A percentile compares a stretch with the other conserved stretches of the same genome.
These are phyloP conservation scores for Metrosideros polymorpha DNA, from an alignment of 441 rosid genomes.

Conservation along the genomic window DNA sequence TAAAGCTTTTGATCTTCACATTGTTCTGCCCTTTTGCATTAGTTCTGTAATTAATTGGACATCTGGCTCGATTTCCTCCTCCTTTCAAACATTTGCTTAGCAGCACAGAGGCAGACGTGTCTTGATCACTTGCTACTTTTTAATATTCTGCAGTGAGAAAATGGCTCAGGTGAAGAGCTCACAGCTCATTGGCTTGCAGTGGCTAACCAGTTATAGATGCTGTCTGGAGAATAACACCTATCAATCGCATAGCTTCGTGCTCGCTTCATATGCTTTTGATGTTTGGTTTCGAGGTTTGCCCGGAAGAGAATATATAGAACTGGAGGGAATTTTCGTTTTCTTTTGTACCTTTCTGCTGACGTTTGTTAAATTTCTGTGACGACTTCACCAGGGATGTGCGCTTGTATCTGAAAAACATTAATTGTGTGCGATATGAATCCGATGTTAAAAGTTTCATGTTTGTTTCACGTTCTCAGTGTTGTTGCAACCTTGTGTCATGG, in stretches of 20 bases:
- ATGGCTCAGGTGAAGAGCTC: constrained; percentile 72
- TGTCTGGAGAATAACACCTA: neutral
- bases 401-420: neutral
- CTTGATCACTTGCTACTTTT: neutral
- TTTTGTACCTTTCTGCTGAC: neutral
- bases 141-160: constrained; percentile 54
- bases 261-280: constrained; percentile 6
- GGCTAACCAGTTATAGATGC: neutral
- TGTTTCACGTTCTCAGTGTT: neutral
- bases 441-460: neutral
- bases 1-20: neutral
- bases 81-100: neutral
- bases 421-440: neutral
- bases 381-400: neutral
- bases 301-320: neutral
- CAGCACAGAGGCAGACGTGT: neutral
- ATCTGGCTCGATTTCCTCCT: neutral
- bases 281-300: constrained; percentile 1
- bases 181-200: neutral
- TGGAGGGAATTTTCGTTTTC: neutral
- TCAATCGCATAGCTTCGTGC: neutral
- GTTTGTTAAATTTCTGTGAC: neutral
- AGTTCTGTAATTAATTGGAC: neutral
- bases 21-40: neutral
- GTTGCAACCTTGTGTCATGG: too few relatives aligned